A percentile compares a stretch with the other conserved stretches of the same genome.
Evolutionary conservation across 1,284 basidiomycete species (phyloP).

Genomic region (Ceratobasidium sp.): DNA sequence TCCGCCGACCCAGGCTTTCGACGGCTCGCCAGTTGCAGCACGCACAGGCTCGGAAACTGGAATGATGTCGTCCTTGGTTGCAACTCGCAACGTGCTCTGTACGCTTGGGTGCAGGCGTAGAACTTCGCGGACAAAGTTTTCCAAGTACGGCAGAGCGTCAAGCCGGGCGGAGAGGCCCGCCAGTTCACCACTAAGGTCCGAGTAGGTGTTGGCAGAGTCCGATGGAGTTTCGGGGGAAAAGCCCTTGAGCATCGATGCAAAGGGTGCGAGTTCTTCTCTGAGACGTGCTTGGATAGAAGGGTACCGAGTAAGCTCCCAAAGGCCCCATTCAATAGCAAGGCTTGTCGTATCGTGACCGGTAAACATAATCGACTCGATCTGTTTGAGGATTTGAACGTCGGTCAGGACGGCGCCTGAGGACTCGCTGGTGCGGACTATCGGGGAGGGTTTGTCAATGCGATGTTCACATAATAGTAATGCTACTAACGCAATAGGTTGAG

Average conservation of each 20-base stretch:
- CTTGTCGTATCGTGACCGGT: conserved; percentile 85
- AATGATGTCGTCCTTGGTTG: conserved; percentile 48
- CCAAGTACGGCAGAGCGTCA: conserved; percentile 54
- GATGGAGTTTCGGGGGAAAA: conserved; percentile 4
- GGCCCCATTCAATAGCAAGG: conserved; percentile 76
- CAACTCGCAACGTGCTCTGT: conserved; percentile 49
- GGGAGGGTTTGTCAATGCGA: conserved; percentile 7
- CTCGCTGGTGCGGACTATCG: conserved; percentile 51
- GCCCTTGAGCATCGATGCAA: conserved; percentile 8
- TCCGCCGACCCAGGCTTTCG: conserved; percentile 23
- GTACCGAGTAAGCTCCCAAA: conserved; percentile 70
- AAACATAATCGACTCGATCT: conserved; percentile 86
- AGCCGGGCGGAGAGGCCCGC: conserved; percentile 48
- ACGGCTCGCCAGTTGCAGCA: conserved; percentile 48
- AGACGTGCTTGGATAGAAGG: conserved; percentile 68
- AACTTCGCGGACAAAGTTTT: conserved; percentile 54
- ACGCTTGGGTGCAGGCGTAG: conserved; percentile 53
- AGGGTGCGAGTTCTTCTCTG: conserved; percentile 56
- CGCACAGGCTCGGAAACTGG: conserved; percentile 56
- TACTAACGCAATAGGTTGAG: conserved; percentile 67
- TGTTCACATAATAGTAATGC: not conserved
- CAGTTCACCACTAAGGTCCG: conserved; percentile 25
- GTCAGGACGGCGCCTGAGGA: conserved; percentile 72
- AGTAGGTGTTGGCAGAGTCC: conserved; percentile 13
- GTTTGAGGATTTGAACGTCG: conserved; percentile 79